These are phyloP conservation scores for Pythium rishiriense DNA, from an alignment of 352 stramenopile species.

Conservation along the genomic window DNA sequence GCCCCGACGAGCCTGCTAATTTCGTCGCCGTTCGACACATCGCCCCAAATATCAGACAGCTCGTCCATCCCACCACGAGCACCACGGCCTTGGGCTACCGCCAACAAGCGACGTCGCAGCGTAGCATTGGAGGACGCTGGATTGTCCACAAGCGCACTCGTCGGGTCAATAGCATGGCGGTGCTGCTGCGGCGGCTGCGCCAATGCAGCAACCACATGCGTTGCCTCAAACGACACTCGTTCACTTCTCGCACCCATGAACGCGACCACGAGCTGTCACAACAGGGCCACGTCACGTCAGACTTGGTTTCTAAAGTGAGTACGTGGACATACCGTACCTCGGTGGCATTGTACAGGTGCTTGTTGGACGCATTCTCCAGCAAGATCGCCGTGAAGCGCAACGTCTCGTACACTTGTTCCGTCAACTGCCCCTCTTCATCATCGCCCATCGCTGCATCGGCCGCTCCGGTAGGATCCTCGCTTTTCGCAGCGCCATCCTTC, in stretches of 20 bases:
- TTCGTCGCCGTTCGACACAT: not conserved
- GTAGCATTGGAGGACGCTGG: conserved; percentile 38
- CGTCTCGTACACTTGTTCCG: conserved; percentile 63
- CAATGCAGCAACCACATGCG: conserved; percentile 73
- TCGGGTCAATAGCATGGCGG: conserved; percentile 60
- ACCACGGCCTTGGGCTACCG: conserved; percentile 47
- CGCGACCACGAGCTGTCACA: conserved; percentile 30
- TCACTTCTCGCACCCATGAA: conserved; percentile 72
- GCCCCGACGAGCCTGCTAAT: conserved; percentile 14
- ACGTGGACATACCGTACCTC: conserved; percentile 29
- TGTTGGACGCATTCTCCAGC: conserved; percentile 81
- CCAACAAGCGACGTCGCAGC: conserved; percentile 56
- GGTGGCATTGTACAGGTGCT: conserved; percentile 66
- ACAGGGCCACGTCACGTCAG: conserved; percentile 1
- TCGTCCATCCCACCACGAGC: conserved; percentile 55
- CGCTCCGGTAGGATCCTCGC: not conserved
- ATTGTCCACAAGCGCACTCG: conserved; percentile 41
- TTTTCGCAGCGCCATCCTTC: not conserved
- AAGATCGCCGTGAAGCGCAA: conserved; percentile 75
- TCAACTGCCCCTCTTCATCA: conserved; percentile 40
- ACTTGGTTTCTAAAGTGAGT: not conserved
- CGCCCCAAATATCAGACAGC: conserved; percentile 54
- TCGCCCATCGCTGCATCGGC: conserved; percentile 18
- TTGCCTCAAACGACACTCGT: conserved; percentile 64
- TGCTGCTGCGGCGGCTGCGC: conserved; percentile 66